Base-by-base conservation (phyloP, 495 filamentous ascomycete genomes). In the Lepidopterella palustris region DNA sequence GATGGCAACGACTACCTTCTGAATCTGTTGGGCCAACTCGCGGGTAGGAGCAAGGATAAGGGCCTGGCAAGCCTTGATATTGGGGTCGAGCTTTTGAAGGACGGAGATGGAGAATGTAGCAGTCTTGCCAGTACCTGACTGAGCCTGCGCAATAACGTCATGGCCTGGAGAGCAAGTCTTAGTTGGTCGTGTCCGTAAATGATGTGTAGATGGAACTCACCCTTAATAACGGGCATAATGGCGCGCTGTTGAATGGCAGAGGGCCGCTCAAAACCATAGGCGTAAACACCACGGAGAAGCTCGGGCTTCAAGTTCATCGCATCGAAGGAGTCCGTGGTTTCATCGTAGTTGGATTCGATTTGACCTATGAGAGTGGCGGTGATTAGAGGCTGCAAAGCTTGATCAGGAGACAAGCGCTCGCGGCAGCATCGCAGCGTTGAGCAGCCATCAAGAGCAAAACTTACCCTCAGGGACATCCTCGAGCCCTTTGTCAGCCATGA, bases 291-390 rank as follows among this genome's bases (percentile, higher is more conserved):
- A 80, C 93, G 92, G 70, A 98, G 87, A 71, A 98, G 85, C 83
- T 98, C 93, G 50, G 87, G 68, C 83, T 95, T 96, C 70, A 98
- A 82, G 78, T 87, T 85, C 93, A 98, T 98, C 62, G 90, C 82
- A 78, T 98, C 93, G 77, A 98, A 98, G 58, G 91, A 95, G 78
- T 99, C 93, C 75, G 92, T 93, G 70, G 92, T 89, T 84, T 99
- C 95, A 84, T 99, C 93, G 79, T 99, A 99, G 88, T 97, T 99
- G 71, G 92, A 96, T 80, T 97, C 93, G 81, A 99, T 97, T 80
- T 92, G 88, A 73, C 88, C 95, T 95, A 78, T 71, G 70, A 51
- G 45, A 51, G 53, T 35, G 60, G 11, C 13, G 29, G 21, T 25
- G 4, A 60, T 69, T 58, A 68, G 65, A 64, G 6, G 10, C 18